Conservation (phyloP, 2,329 filamentous ascomycete genomes). For the Aspergillus cejpii region DNA sequence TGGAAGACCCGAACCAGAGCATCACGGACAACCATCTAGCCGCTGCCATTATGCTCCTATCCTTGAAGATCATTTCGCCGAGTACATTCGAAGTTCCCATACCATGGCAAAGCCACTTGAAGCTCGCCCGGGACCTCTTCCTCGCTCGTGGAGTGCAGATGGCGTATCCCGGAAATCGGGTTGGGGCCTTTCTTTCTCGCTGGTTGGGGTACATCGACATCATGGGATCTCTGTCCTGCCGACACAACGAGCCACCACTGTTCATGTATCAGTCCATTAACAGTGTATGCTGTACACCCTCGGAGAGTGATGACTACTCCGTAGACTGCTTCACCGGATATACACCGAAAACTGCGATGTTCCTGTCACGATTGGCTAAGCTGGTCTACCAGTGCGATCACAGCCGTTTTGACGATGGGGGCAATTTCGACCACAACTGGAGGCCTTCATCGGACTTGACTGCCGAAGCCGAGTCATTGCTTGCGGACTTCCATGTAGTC, state of each 20-base stretch:
- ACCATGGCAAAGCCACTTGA: conserved; percentile 72
- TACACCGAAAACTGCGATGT: conserved; percentile 62
- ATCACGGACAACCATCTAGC: conserved; percentile 69
- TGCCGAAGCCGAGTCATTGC: conserved; percentile 53
- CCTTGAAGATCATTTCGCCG: conserved; percentile 75
- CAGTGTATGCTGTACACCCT: conserved; percentile 45
- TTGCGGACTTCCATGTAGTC: conserved; percentile 56
- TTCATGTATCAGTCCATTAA: conserved; percentile 44
- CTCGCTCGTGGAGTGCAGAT: conserved; percentile 56
- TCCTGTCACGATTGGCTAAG: conserved; percentile 65
- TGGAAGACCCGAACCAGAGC: conserved; percentile 55
- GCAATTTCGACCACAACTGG: conserved; percentile 52
- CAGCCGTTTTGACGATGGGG: conserved; percentile 53
- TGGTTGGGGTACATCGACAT: conserved; percentile 85
- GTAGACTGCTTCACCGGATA: conserved; percentile 80
- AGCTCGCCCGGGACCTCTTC: conserved; percentile 69
- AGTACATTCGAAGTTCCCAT: conserved; percentile 74
- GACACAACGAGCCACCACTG: conserved; percentile 48
- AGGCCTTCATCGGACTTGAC: conserved; percentile 50
- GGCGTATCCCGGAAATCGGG: conserved; percentile 50
- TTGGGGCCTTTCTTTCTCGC: conserved; percentile 66
- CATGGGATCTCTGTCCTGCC: conserved; percentile 62
- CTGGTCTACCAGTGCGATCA: conserved; percentile 63
- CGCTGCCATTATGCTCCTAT: conserved; percentile 77
- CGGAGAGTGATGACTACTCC: conserved; percentile 56